Base-by-base conservation (phyloP, 805 yeast genomes). In the Cyberlindnera xylosilytica region DNA sequence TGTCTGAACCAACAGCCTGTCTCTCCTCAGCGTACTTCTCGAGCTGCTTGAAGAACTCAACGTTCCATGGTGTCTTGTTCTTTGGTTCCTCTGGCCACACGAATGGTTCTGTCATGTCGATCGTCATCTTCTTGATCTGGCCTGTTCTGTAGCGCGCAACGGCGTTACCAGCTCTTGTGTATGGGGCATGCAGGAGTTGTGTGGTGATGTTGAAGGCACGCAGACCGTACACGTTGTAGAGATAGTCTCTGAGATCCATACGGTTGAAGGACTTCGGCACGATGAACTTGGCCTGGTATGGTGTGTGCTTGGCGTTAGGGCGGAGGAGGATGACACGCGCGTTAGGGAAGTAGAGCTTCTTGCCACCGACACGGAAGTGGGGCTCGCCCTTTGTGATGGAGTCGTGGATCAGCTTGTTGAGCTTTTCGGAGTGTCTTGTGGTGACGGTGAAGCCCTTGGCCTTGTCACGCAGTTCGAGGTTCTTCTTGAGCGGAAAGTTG, bases 281-380 rank as follows among this genome's bases (percentile, higher is more conserved):
- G 50, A 87, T 79, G 65, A 93, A 93, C 63, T 88, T 89, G 38
- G 98, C 98, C 65, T 89, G 97, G 67, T 86, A 90, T 36, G 99
- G 99, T 0, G 97, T 86, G 65, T 87, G 96, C 59, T 87, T 87
- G n/a, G 98, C 97, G 57, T 86, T 86, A 33, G 97, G 96, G 60
- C 96, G 77, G 49, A 93, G 67, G 24, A 91, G 70, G 38, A 86
- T 78, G 29, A 91, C 72, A 48, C 91, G 73, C 1, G 95, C 96
- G 48, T 80, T 79, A 24, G 99, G 99, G 63, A 91, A 86, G 61
- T 79, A 90, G 9, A 85, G 70, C 49, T 84, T 72, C 51, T 75
- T 79, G 6, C 78, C 82, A 56, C 99, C 99, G 7, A 85, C 78
- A 31, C 70, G 72, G 75, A 88, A 91, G 69, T 89, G 96, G 2